Percentiles rank a stretch among this genome's conserved stretches.
phyloP scores from a whole-genome alignment of 2,329 filamentous ascomycete genomes.

The Colletotrichum orbiculare region DNA sequence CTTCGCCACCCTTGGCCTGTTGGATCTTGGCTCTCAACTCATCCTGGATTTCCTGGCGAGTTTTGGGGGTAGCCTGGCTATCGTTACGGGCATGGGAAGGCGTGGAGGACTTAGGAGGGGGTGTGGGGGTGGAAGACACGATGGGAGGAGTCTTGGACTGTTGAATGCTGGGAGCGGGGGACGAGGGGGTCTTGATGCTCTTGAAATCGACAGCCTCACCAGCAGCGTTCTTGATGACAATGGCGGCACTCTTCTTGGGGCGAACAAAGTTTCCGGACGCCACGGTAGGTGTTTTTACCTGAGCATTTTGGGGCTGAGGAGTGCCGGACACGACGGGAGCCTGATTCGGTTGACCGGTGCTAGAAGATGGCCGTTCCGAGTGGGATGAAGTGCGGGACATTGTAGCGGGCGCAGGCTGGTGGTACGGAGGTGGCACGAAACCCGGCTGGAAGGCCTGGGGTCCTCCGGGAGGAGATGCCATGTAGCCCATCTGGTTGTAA shows the following conservation, averaged over 20 bases:
- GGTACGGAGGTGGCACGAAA: slow-evolving; percentile 53
- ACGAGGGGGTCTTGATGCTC: slow-evolving; percentile 67
- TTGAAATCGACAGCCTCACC: slow-evolving; percentile 79
- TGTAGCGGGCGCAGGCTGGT: slow-evolving; percentile 57
- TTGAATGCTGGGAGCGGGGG: slow-evolving; percentile 65
- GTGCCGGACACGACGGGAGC: slow-evolving; percentile 70
- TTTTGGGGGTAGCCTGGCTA: slow-evolving; percentile 75
- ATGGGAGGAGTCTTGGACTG: slow-evolving; percentile 74
- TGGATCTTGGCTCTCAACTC: slow-evolving; percentile 86
- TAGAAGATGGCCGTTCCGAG: slow-evolving; percentile 72
- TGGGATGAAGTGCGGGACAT: slow-evolving; percentile 90
- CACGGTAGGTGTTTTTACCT: slow-evolving; percentile 57
- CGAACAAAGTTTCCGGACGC: slow-evolving; percentile 59
- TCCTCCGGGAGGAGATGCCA: slow-evolving; percentile 48
- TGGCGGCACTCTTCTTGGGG: slow-evolving; percentile 76
- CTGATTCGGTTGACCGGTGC: slow-evolving; percentile 71
- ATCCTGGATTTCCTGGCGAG: slow-evolving; percentile 82
- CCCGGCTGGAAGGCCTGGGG: slow-evolving; percentile 58
- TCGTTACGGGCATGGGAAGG: slow-evolving; percentile 78
- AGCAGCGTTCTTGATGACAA: slow-evolving; percentile 85
- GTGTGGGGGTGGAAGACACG: slow-evolving; percentile 80
- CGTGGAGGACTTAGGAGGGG: slow-evolving; percentile 80
- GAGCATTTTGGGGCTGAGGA: slow-evolving; percentile 72
- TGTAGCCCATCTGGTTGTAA: slow-evolving; percentile 61
- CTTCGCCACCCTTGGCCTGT: slow-evolving; percentile 59